Conservation (phyloP, 164 flowering plant genomes). For the Protea cynaroides region DNA sequence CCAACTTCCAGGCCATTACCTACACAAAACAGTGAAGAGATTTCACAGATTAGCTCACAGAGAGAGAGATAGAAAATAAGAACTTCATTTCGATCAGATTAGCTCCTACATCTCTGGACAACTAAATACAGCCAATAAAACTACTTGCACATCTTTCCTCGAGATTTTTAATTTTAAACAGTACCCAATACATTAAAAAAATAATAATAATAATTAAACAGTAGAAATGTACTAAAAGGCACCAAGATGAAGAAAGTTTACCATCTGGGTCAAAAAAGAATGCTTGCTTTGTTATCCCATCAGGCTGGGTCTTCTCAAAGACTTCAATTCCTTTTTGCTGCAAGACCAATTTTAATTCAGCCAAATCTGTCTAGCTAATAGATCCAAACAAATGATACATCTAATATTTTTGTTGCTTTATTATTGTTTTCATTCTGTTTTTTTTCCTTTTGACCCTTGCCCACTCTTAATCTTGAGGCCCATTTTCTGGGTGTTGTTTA, state of each 20-base stretch:
- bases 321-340: conserved; percentile 71
- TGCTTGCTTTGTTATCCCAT: conserved; percentile 70
- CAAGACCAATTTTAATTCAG: conserved; percentile 10
- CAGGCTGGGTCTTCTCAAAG: conserved; percentile 57
- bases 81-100: not conserved
- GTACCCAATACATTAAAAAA: not conserved
- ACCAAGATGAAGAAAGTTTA: conserved; percentile 19
- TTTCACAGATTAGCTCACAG: not conserved
- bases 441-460: no score
- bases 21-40: conserved; percentile 20
- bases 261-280: conserved; percentile 99
- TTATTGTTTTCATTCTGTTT: no score
- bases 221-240: not conserved
- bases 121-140: no score
- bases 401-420: no score
- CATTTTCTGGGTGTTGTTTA: no score
- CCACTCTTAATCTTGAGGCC: no score
- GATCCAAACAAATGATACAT: no score
- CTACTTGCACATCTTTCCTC: not conserved
- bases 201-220: not conserved
- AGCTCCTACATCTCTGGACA: no score
- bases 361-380: not conserved
- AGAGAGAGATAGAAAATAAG: not conserved
- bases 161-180: not conserved
- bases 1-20: conserved; percentile 84